Conservation (phyloP, 306 rosid species). For the Crotalaria pallida region DNA sequence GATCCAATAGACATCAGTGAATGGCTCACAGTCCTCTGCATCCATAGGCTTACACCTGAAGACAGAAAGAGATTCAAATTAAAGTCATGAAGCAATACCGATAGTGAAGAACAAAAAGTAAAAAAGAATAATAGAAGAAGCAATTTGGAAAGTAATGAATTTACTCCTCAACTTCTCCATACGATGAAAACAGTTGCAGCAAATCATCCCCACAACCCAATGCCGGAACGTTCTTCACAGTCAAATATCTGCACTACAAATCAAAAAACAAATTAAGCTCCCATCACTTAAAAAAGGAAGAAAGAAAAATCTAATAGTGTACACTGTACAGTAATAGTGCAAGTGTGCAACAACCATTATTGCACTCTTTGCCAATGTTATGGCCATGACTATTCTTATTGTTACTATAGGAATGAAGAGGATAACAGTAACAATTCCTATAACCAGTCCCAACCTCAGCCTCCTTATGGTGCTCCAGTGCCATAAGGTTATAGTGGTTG, state of each 20-base stretch:
- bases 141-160: not conserved
- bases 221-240: slow-evolving; percentile 77
- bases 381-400: no score
- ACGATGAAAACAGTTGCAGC: slow-evolving; percentile 59
- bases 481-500: no score
- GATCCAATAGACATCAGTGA: slow-evolving; percentile 85
- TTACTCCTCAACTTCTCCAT: slow-evolving; percentile 81
- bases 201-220: slow-evolving; percentile 82
- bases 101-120: not conserved
- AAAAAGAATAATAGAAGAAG: not conserved
- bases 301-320: not conserved
- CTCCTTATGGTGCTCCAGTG: no score
- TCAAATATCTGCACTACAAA: slow-evolving; percentile 58
- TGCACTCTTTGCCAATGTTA: no score
- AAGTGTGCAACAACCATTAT: no score
- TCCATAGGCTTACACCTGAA: slow-evolving; percentile 88
- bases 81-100: not conserved
- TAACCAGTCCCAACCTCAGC: no score
- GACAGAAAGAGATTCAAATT: not conserved
- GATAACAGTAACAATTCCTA: no score
- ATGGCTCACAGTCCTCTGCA: slow-evolving; percentile 78
- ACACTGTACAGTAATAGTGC: no score
- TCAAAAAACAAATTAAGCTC: not conserved
- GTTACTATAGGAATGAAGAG: no score
- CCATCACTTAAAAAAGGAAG: not conserved